These are phyloP conservation scores for Coccomyxa sp. DNA, from an alignment of 139 green algal genomes.

Conservation along the genomic window DNA sequence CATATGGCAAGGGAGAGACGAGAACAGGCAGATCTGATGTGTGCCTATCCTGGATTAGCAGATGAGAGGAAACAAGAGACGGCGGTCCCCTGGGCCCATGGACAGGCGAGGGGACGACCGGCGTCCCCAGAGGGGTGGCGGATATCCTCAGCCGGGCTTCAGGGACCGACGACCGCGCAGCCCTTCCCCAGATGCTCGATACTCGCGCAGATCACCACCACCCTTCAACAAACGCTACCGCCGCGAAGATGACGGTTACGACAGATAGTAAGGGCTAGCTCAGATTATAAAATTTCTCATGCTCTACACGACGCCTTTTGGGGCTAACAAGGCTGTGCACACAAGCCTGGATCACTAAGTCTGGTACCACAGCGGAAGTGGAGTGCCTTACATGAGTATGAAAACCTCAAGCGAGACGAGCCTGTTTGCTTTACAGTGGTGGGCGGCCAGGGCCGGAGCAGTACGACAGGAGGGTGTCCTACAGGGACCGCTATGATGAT, in stretches of 20 bases:
- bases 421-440: neutral
- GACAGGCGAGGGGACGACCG: conserved; percentile 5
- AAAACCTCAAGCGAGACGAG: too few relatives aligned
- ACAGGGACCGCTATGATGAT: neutral
- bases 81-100: conserved; percentile 11
- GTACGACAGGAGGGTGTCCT: neutral
- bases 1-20: too few relatives aligned
- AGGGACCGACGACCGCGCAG: conserved; percentile 11
- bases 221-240: conserved; percentile 29
- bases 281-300: neutral
- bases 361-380: neutral
- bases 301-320: neutral
- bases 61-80: neutral
- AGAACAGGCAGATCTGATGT: too few relatives aligned
- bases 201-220: conserved; percentile 28
- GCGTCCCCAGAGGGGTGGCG: neutral
- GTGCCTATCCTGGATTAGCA: neutral
- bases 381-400: neutral
- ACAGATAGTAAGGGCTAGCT: conserved; percentile 3
- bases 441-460: neutral
- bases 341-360: too few relatives aligned
- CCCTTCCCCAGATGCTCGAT: conserved; percentile 13
- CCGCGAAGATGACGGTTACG: conserved; percentile 28
- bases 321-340: too few relatives aligned
- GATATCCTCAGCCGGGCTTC: neutral